Evolutionary conservation across 75 land plant species (phyloP).

Genomic region (Ceratopteris richardii): DNA sequence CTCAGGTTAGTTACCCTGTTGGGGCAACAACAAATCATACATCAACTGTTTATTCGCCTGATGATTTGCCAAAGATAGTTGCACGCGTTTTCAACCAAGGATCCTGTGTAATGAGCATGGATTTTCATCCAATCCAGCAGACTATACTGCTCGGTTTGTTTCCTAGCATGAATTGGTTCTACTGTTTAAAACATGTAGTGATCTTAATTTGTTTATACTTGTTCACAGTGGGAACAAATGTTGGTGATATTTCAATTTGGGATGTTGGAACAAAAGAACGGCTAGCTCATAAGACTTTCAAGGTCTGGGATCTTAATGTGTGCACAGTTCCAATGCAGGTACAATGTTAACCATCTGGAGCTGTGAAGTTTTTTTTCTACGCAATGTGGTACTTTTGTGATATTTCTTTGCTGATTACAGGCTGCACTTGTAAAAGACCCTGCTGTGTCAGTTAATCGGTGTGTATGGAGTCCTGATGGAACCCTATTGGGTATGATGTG

Average conservation of each 20-base stretch:
- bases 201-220: neutral
- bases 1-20: conserved; percentile 44
- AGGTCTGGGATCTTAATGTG: conserved; percentile 64
- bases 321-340: conserved; percentile 71
- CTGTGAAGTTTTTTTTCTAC: neutral
- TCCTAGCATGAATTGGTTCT: conserved; percentile 1
- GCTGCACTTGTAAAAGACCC: conserved; percentile 64
- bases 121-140: conserved; percentile 81
- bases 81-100: conserved; percentile 57
- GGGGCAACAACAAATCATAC: conserved; percentile 21
- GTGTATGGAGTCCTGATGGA: conserved; percentile 84
- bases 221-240: conserved; percentile 69
- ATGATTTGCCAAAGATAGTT: conserved; percentile 73
- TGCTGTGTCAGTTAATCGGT: conserved; percentile 53
- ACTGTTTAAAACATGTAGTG: neutral
- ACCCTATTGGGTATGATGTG: conserved; percentile 53
- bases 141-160: conserved; percentile 55
- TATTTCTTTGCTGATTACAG: conserved; percentile 26
- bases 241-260: conserved; percentile 79
- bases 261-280: conserved; percentile 62
- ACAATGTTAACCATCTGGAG: neutral
- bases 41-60: conserved; percentile 33
- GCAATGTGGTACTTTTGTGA: neutral
- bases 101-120: conserved; percentile 74
- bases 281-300: conserved; percentile 47